These are phyloP conservation scores for Pascua sp. DNA, from an alignment of 1,284 basidiomycete genomes.

Conservation along the genomic window DNA sequence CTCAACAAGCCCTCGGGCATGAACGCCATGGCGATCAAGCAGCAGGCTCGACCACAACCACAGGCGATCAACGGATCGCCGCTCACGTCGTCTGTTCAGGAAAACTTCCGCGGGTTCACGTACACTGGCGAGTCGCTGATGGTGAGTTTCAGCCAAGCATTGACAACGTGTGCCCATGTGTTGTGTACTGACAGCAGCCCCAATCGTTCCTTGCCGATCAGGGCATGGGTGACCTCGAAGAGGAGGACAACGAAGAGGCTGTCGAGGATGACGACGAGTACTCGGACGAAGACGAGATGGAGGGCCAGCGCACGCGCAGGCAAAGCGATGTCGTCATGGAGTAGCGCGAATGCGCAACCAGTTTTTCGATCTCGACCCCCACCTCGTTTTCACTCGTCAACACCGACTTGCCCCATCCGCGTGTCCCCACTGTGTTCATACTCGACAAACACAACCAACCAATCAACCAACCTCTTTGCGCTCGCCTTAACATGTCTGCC, in stretches of 20 bases:
- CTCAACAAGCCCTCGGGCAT: conserved; percentile 33
- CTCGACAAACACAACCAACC: neutral
- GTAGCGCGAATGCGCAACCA: conserved; percentile 3
- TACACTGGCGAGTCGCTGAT: conserved; percentile 76
- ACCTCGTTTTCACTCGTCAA: neutral
- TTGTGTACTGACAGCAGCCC: conserved; percentile 22
- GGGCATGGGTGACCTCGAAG: conserved; percentile 47
- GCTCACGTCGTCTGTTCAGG: conserved; percentile 83
- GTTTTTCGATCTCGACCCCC: neutral
- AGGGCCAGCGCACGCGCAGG: conserved; percentile 42
- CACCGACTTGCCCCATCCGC: neutral
- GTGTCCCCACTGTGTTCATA: conserved; percentile 1
- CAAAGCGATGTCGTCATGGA: conserved; percentile 50
- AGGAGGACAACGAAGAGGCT: conserved; percentile 29
- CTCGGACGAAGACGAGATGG: conserved; percentile 45
- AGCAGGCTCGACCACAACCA: conserved; percentile 29
- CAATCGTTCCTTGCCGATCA: conserved; percentile 51
- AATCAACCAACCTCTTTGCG: neutral
- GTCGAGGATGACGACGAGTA: conserved; percentile 45
- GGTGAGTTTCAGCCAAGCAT: conserved; percentile 29
- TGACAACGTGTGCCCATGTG: neutral
- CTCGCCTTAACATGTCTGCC: neutral
- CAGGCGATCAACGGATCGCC: conserved; percentile 55
- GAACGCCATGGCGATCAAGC: conserved; percentile 44
- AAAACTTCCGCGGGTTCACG: conserved; percentile 89